Conservation (phyloP, 352 stramenopile genomes). For the Thalassiosira hispida region DNA sequence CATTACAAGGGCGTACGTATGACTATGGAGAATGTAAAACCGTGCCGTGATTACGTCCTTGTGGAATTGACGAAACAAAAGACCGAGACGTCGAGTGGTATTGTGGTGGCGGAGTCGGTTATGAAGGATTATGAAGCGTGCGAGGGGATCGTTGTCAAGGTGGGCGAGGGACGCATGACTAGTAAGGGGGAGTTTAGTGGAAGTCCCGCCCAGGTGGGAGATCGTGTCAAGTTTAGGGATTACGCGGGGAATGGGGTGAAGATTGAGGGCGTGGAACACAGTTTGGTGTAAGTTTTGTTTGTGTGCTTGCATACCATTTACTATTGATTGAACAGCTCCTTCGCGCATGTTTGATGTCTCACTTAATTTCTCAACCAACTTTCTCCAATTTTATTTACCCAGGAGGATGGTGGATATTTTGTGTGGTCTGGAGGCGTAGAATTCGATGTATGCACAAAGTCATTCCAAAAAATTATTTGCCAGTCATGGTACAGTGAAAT, state of each 20-base stretch:
- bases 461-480: background rate
- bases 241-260: constrained; percentile 84
- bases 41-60: constrained; percentile 81
- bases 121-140: constrained; percentile 73
- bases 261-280: constrained; percentile 80
- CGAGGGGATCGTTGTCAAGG: constrained; percentile 78
- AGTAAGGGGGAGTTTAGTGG: constrained; percentile 70
- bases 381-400: too few relatives aligned
- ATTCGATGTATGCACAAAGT: background rate
- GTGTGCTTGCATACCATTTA: too few relatives aligned
- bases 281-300: too few relatives aligned
- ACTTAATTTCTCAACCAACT: too few relatives aligned
- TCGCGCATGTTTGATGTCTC: too few relatives aligned
- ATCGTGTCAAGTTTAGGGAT: constrained; percentile 85
- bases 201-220: constrained; percentile 66
- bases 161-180: constrained; percentile 77
- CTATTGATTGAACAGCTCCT: too few relatives aligned
- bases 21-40: constrained; percentile 75
- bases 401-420: constrained; percentile 85
- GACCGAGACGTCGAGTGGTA: constrained; percentile 72
- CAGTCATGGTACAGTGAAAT: too few relatives aligned
- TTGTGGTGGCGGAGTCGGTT: constrained; percentile 79
- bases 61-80: constrained; percentile 74
- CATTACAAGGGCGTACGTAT: constrained; percentile 80
- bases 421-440: constrained; percentile 40